Evolutionary conservation across 108 stramenopile species (phyloP).

Genomic region (Pseudonitzschia delicatissima): DNA sequence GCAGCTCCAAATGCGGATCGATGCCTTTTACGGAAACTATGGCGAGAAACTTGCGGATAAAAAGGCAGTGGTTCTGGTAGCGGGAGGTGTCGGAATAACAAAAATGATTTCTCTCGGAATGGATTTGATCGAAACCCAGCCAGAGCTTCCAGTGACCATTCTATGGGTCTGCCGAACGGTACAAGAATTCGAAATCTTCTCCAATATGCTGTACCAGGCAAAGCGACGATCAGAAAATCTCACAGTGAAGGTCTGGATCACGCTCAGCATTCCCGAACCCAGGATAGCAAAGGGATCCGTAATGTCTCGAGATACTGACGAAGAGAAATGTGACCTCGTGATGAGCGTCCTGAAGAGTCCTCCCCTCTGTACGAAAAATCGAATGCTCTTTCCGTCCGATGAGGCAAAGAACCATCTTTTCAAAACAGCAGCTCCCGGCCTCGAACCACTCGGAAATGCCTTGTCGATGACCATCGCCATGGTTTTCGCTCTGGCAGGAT

Average conservation of each 20-base stretch:
- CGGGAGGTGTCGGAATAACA: background rate
- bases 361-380: background rate
- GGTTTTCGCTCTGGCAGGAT: background rate
- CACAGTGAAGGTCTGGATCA: constrained; percentile 4
- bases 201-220: background rate
- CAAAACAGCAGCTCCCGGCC: background rate
- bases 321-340: background rate
- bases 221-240: background rate
- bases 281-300: background rate
- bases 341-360: background rate
- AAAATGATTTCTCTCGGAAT: background rate
- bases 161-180: background rate
- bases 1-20: background rate
- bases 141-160: background rate
- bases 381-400: background rate
- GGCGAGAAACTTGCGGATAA: background rate
- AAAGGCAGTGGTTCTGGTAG: background rate
- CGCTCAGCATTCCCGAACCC: constrained; percentile 1
- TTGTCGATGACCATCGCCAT: background rate
- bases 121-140: background rate
- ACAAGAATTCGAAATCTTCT: constrained; percentile 1
- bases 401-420: background rate
- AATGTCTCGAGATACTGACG: background rate
- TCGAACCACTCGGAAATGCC: background rate
- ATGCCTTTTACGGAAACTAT: background rate